Evolutionary conservation across 805 yeast genomes (phyloP).

Genomic region (Metschnikowia anglica): DNA sequence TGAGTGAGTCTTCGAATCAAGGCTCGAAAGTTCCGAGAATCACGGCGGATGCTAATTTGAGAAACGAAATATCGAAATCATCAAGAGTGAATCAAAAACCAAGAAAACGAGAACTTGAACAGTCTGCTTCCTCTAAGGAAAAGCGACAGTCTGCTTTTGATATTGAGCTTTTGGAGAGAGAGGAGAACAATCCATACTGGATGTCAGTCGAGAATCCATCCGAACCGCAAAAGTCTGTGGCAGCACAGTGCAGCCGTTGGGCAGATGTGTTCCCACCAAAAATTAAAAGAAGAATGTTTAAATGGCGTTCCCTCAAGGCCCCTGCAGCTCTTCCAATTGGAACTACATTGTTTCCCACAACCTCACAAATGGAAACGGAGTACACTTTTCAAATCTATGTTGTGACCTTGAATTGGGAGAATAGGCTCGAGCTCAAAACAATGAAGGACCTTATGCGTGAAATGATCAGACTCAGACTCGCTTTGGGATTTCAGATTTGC

Average conservation of each 20-base stretch:
- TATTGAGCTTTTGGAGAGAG: conserved; percentile 12
- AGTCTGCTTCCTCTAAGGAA: conserved; percentile 1
- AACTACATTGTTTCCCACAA: conserved; percentile 73
- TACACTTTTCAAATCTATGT: conserved; percentile 84
- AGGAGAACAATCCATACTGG: conserved; percentile 30
- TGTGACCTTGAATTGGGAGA: conserved; percentile 63
- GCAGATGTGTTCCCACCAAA: conserved; percentile 80
- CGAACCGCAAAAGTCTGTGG: conserved; percentile 35
- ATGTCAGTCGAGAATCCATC: conserved; percentile 65
- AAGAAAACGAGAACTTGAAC: conserved; percentile 1
- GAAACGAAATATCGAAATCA: conserved; percentile 7
- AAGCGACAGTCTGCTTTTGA: conserved; percentile 15
- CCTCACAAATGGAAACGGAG: conserved; percentile 63
- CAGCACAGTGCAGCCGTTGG: conserved; percentile 68
- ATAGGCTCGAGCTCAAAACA: conserved; percentile 49
- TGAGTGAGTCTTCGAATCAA: conserved; percentile 7
- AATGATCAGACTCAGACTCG: conserved; percentile 79
- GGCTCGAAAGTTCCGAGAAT: conserved; percentile 6
- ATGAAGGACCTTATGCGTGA: conserved; percentile 68
- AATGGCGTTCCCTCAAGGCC: conserved; percentile 90
- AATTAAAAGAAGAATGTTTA: conserved; percentile 64
- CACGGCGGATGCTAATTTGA: conserved; percentile 10
- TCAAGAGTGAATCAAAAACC: conserved; percentile 1
- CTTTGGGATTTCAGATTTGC: conserved; percentile 89
- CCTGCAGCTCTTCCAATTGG: conserved; percentile 92